Conservation (phyloP, 805 yeast species). For the Barnettozyma pratensis region DNA sequence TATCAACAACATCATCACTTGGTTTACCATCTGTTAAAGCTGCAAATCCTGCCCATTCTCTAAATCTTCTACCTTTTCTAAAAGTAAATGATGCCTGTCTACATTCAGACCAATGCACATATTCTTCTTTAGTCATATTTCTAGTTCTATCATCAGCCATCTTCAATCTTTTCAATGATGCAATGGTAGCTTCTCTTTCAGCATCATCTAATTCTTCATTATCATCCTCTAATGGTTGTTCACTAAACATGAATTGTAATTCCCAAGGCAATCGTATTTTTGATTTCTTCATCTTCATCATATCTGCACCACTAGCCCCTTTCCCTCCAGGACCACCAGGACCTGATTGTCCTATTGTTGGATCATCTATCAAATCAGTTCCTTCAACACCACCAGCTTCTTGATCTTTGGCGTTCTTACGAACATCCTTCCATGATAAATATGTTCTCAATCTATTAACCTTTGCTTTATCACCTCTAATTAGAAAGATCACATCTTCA, state of each 20-base stretch:
- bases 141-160: conserved; percentile 91
- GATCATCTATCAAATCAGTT: conserved; percentile 43
- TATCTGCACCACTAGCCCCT: conserved; percentile 33
- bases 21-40: conserved; percentile 85
- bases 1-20: conserved; percentile 94
- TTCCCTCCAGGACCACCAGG: conserved; percentile 16
- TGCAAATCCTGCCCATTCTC: conserved; percentile 93
- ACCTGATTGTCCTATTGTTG: conserved; percentile 21
- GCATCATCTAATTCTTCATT: conserved; percentile 76
- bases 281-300: conserved; percentile 63
- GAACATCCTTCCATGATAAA: conserved; percentile 93
- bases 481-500: conserved; percentile 89
- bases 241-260: conserved; percentile 85
- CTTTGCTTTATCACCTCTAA: conserved; percentile 90
- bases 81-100: conserved; percentile 96
- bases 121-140: conserved; percentile 94
- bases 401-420: conserved; percentile 71
- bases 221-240: conserved; percentile 74
- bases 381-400: conserved; percentile 58
- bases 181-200: conserved; percentile 82
- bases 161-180: conserved; percentile 83
- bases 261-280: conserved; percentile 94
- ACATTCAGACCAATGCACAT: conserved; percentile 98
- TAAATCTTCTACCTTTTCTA: conserved; percentile 86
- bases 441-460: conserved; percentile 89